Evolutionary conservation across 345 rosid genomes (phyloP), one percentile per base, ranked within the genome.

Genomic region (Erysimum cheiranthoides): DNA sequence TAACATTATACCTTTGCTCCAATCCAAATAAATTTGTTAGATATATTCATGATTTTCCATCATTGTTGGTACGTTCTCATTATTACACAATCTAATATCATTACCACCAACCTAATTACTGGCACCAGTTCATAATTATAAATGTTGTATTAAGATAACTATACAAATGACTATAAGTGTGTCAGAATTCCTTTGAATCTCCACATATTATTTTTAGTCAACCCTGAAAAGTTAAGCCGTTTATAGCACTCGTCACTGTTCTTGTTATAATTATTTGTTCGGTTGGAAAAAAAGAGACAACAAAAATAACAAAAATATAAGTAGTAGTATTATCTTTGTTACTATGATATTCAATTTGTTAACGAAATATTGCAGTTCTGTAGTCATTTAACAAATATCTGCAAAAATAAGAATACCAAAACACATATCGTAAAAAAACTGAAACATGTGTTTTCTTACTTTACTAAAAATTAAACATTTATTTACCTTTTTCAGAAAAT

Each of bases 61-160:
- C 75, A 76, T 76, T 76, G 66, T 62, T 76, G 56, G 66, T 76
- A 70, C 75, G 34, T 63, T 63, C 27, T 35, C 70, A 70, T 76
- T 76, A 70, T 70, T 76, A 63, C 71, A 52, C 47, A 70, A 52
- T 70, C 70, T 70, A 61, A 43, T 70, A 70, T 76, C 75, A 76
- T 76, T 76, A 76, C 80, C 71, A 70, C 66, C 75, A 70, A 70
- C 74, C 75, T 76, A 76, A 53, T 76, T 54, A 61, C 71, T 61
- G 32, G 66, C 49, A 70, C 60, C 17, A 69, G 38, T 68, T 68
- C 74, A 68, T 68, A 68, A 61, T 75, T 40, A 11, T 68, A 4
- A 32, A 50, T 52, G 30, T 25, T n/a, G 10, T 65, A 56, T 14
- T 42, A 21, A 49, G 16, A 56, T 35, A 31, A 11, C 42, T 31